Evolutionary conservation across 768 basidiomycete genomes (phyloP).

Genomic region (Mycena venus): DNA sequence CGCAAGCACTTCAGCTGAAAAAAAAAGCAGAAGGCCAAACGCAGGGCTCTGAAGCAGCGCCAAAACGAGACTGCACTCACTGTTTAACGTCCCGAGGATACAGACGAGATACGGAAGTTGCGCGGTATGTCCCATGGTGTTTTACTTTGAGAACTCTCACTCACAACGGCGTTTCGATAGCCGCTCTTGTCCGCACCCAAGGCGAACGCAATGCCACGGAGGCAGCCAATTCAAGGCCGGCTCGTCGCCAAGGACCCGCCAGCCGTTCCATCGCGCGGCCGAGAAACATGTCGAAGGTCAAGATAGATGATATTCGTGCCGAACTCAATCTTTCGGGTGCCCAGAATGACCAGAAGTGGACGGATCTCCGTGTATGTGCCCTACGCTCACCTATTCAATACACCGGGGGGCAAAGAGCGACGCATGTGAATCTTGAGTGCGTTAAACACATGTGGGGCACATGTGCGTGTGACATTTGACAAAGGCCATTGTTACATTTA

Average conservation of each 20-base stretch:
- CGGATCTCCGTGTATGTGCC: not conserved
- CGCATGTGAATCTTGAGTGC: too few species aligned
- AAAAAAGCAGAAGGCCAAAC: not conserved
- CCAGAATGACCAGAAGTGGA: not conserved
- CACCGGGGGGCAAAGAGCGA: too few species aligned
- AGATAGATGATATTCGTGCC: not conserved
- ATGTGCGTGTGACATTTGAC: too few species aligned
- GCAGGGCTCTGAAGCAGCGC: not conserved
- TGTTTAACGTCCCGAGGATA: conserved; percentile 4
- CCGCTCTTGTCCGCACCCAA: not conserved
- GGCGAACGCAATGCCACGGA: conserved; percentile 6
- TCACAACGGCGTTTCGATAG: not conserved
- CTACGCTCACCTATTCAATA: too few species aligned
- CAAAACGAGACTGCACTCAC: conserved; percentile 6
- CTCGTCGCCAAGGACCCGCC: not conserved
- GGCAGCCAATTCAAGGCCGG: not conserved
- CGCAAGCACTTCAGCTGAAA: too few species aligned
- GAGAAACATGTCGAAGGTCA: not conserved
- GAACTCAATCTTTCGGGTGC: not conserved
- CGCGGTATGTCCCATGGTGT: not conserved
- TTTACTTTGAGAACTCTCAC: not conserved
- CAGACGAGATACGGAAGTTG: not conserved
- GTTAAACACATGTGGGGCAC: too few species aligned
- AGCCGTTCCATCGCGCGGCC: not conserved
- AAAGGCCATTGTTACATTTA: too few species aligned